Conservation (phyloP, 176 grass and related monocot genomes). For the Musa itinerans region DNA sequence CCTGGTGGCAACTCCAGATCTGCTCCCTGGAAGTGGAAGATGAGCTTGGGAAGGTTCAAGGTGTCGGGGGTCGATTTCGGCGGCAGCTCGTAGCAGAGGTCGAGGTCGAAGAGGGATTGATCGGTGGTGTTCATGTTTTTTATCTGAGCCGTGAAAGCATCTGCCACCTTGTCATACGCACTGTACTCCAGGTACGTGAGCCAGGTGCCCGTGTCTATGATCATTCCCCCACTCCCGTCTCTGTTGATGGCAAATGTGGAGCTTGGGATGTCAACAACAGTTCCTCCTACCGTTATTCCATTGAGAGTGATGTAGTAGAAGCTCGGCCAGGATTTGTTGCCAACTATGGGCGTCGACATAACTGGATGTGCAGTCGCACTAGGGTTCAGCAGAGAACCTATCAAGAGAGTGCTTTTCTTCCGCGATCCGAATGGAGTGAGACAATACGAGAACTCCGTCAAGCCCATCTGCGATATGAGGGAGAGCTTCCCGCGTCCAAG, state of each 20-base stretch:
- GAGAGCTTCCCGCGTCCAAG: conserved; percentile 44
- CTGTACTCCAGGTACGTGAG: conserved; percentile 28
- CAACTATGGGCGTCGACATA: conserved; percentile 37
- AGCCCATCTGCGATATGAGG: conserved; percentile 51
- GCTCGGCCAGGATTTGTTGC: conserved; percentile 24
- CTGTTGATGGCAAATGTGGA: conserved; percentile 31
- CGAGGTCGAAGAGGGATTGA: not conserved
- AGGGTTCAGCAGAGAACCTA: conserved; percentile 42
- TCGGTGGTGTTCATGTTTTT: conserved; percentile 27
- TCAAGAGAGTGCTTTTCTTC: conserved; percentile 34
- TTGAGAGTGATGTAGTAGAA: conserved; percentile 52
- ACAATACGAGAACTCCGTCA: conserved; percentile 68
- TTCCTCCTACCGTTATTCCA: conserved; percentile 50
- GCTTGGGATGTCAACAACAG: conserved; percentile 33
- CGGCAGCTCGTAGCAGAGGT: conserved; percentile 48
- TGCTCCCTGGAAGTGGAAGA: conserved; percentile 52
- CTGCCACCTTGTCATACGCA: conserved; percentile 26
- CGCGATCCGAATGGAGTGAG: conserved; percentile 29
- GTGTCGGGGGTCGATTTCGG: not conserved
- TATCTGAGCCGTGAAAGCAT: conserved; percentile 28
- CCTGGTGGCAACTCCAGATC: conserved; percentile 41
- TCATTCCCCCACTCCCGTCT: conserved; percentile 33
- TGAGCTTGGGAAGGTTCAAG: conserved; percentile 37
- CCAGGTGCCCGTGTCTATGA: conserved; percentile 67
- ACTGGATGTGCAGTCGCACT: conserved; percentile 4